Evolutionary conservation across 1,139 yeast genomes (phyloP), one percentile per base, ranked within the genome.

Genomic region (Lodderomyces pseudojiufengensis): DNA sequence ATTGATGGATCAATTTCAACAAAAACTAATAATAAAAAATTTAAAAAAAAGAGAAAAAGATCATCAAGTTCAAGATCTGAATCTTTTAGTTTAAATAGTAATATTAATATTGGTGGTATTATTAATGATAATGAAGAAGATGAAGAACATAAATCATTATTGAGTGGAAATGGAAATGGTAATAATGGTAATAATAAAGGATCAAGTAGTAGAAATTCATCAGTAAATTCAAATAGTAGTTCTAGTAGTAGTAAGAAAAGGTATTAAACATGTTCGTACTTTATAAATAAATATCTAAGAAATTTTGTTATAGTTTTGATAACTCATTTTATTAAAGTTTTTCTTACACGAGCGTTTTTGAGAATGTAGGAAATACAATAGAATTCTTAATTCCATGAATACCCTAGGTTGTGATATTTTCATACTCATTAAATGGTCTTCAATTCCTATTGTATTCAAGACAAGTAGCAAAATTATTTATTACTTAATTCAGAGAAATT

Each of bases 141-240:
- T 27, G 45, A 40, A 35, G 45, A 40, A 27, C 31, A 27, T 31
- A 27, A 31, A 27, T 26, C 42, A 21, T 37, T 41, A 18, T 32
- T 39, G 16, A 29, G 24, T 32, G 25, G 28, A 10, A 9, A 14
- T 31, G 22, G 14, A 5, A 18, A 7, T 18, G 20, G 20, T 18
- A 7, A 18, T 18, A 24, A 22, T 31, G 22, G 14, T 18, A 18
- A 7, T 18, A 7, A 7, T 18, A 7, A 18, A 5, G 18, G 16
- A 16, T 28, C 20, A 15, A 29, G 29, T 16, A 31, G 38, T 23
- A 24, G 41, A 21, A 27, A 35, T 9, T 35, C 43, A 13, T 33
- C 39, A n/a, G 16, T 30, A 9, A 37, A 35, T 18, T 18, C 20
- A 18, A 18, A 18, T 24, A 33, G 35, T 28, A 25, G 30, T 21